Percentiles rank a stretch among this genome's conserved stretches.
These are phyloP conservation scores for Ceratocystis huliohia DNA, from an alignment of 2,329 filamentous ascomycete species.

Conservation along the genomic window DNA sequence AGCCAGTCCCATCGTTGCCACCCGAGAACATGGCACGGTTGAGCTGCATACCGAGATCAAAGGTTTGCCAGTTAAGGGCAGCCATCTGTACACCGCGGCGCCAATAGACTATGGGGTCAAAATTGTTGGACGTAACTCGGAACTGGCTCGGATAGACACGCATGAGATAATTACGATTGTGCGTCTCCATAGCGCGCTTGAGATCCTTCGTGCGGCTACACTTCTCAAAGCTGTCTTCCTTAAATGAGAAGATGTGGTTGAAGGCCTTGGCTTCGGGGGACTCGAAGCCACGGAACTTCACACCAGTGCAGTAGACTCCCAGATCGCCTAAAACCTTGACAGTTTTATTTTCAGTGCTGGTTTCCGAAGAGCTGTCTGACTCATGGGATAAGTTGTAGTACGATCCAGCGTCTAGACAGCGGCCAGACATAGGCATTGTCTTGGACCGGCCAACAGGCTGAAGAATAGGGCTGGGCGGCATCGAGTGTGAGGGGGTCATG, in stretches of 20 bases:
- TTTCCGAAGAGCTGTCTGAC: slow-evolving; percentile 45
- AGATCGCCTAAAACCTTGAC: slow-evolving; percentile 70
- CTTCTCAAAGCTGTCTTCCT: slow-evolving; percentile 75
- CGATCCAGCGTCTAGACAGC: slow-evolving; percentile 22
- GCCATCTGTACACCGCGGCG: slow-evolving; percentile 94
- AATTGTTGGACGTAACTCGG: slow-evolving; percentile 80
- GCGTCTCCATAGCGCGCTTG: slow-evolving; percentile 68
- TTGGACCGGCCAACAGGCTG: slow-evolving; percentile 27
- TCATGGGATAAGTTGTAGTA: slow-evolving; percentile 64
- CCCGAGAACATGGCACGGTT: slow-evolving; percentile 97
- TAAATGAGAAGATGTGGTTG: slow-evolving; percentile 94
- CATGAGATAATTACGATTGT: slow-evolving; percentile 87
- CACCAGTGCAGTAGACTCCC: slow-evolving; percentile 59
- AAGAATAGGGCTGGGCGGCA: slow-evolving; percentile 43
- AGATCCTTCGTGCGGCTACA: slow-evolving; percentile 63
- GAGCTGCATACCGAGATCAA: slow-evolving; percentile 87
- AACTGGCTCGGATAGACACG: slow-evolving; percentile 80
- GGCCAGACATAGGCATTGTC: neutral
- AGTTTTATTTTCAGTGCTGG: slow-evolving; percentile 64
- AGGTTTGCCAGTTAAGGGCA: slow-evolving; percentile 96
- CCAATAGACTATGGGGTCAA: slow-evolving; percentile 89
- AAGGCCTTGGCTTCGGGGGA: slow-evolving; percentile 66
- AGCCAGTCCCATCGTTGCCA: slow-evolving; percentile 73
- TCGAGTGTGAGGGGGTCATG: slow-evolving; percentile 37
- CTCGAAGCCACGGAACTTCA: slow-evolving; percentile 77